These are phyloP conservation scores for Yarrowia alimentaria DNA, from an alignment of 805 yeast species.

Conservation along the genomic window DNA sequence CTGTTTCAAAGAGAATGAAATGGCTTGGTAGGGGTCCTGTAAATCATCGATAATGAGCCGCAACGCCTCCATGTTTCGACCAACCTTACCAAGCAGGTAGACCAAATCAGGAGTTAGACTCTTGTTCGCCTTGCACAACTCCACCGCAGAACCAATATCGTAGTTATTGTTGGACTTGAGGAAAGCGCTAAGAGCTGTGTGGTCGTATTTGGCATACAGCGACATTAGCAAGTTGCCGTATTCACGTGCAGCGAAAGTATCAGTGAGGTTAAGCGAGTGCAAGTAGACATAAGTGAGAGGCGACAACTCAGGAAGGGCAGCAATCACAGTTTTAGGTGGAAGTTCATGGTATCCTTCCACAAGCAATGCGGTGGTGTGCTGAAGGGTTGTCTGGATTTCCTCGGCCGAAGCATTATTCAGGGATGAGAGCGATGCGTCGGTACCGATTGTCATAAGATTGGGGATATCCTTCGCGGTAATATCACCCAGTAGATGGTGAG, in stretches of 20 bases:
- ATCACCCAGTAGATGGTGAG: constrained; percentile 56
- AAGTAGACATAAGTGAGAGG: constrained; percentile 61
- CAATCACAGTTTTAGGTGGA: constrained; percentile 51
- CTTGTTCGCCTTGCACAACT: constrained; percentile 52
- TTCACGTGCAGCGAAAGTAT: constrained; percentile 53
- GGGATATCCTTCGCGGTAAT: constrained; percentile 19
- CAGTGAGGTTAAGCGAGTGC: constrained; percentile 54
- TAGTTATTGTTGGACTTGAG: constrained; percentile 55
- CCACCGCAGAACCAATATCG: constrained; percentile 67
- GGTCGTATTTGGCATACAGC: constrained; percentile 63
- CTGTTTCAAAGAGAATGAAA: constrained; percentile 66
- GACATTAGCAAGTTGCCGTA: constrained; percentile 67
- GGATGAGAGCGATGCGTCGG: constrained; percentile 38
- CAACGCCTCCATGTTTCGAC: constrained; percentile 74
- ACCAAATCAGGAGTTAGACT: constrained; percentile 69
- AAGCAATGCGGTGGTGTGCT: constrained; percentile 52
- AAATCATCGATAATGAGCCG: constrained; percentile 71
- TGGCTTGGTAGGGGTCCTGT: constrained; percentile 76
- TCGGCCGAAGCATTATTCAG: constrained; percentile 46
- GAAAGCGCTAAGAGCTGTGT: constrained; percentile 55
- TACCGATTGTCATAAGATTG: constrained; percentile 13
- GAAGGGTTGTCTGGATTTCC: constrained; percentile 44
- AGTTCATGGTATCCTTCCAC: constrained; percentile 67
- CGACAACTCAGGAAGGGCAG: constrained; percentile 6
- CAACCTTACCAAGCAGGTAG: constrained; percentile 75